phyloP scores from a whole-genome alignment of 1,284 basidiomycete genomes.

The Ceratobasidium sp. region DNA sequence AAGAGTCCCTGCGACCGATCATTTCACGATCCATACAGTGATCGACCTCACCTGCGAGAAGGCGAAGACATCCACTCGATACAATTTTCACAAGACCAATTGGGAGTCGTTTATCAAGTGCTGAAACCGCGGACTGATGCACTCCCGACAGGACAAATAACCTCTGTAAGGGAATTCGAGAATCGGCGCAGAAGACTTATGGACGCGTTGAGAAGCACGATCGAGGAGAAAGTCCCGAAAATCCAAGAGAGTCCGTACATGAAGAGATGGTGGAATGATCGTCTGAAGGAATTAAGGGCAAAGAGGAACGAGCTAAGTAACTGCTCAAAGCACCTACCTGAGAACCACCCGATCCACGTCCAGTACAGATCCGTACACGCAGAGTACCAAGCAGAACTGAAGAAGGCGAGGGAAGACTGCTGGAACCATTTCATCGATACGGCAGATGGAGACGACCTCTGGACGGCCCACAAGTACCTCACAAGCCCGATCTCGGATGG shows the following conservation, averaged over 20 bases:
- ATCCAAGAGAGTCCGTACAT: conserved; percentile 6
- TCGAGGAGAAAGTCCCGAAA: background rate
- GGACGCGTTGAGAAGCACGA: background rate
- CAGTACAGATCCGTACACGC: background rate
- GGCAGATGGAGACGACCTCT: conserved; percentile 34
- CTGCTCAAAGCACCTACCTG: background rate
- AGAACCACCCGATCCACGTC: conserved; percentile 1
- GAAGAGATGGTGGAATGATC: conserved; percentile 39
- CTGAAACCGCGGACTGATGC: conserved; percentile 7
- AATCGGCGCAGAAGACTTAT: background rate
- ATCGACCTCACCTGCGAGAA: background rate
- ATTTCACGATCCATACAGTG: conserved; percentile 6
- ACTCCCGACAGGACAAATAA: background rate
- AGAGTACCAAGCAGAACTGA: conserved; percentile 9
- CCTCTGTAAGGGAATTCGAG: background rate
- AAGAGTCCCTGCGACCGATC: background rate
- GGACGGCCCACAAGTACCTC: conserved; percentile 39
- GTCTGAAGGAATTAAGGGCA: conserved; percentile 9
- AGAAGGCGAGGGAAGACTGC: conserved; percentile 23
- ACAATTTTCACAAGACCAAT: conserved; percentile 25
- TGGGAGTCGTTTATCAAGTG: conserved; percentile 40
- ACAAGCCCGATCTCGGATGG: background rate
- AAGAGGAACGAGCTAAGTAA: conserved; percentile 3
- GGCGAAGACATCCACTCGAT: too few relatives aligned
- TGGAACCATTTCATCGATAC: conserved; percentile 42